phyloP scores from a whole-genome alignment of 371 early-diverging fungal genomes.

The Apophysomyces elegans region DNA sequence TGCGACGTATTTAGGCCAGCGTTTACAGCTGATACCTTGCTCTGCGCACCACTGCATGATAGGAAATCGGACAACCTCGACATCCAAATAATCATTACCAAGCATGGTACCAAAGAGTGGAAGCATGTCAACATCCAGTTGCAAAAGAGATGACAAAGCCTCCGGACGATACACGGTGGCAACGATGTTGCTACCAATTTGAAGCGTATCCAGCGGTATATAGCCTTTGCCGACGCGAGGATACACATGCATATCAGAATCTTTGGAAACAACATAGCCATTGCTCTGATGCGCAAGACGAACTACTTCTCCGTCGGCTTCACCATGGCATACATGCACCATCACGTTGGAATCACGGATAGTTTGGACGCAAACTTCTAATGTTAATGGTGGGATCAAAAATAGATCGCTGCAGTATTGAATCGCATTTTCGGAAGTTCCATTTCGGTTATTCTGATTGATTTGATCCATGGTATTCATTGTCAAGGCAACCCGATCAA shows the following conservation, averaged over 20 bases:
- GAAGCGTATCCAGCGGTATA: conserved; percentile 53
- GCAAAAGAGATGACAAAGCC: conserved; percentile 39
- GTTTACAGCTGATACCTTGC: conserved; percentile 20
- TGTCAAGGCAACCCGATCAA: conserved; percentile 32
- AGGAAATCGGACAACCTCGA: conserved; percentile 30
- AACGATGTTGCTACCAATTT: conserved; percentile 20
- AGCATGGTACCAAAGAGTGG: conserved; percentile 59
- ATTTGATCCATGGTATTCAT: conserved; percentile 29
- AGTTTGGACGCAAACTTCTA: conserved; percentile 57
- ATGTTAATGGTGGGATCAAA: conserved; percentile 57
- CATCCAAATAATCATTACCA: conserved; percentile 60
- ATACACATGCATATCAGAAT: conserved; percentile 64
- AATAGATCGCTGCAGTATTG: conserved; percentile 45
- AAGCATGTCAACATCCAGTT: conserved; percentile 33
- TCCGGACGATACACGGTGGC: conserved; percentile 54
- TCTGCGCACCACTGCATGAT: conserved; percentile 44
- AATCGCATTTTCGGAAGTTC: conserved; percentile 19
- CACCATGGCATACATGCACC: conserved; percentile 48
- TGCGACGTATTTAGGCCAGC: conserved; percentile 39
- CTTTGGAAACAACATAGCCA: conserved; percentile 60
- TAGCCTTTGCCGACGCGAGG: conserved; percentile 57
- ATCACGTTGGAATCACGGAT: conserved; percentile 34
- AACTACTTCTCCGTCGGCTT: conserved; percentile 61
- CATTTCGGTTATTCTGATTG: conserved; percentile 23
- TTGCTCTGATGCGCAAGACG: conserved; percentile 40